A percentile compares a stretch with the other conserved stretches of the same genome.
Conservation (phyloP, 2,329 filamentous ascomycete genomes). For the Colletotrichum musicola region DNA sequence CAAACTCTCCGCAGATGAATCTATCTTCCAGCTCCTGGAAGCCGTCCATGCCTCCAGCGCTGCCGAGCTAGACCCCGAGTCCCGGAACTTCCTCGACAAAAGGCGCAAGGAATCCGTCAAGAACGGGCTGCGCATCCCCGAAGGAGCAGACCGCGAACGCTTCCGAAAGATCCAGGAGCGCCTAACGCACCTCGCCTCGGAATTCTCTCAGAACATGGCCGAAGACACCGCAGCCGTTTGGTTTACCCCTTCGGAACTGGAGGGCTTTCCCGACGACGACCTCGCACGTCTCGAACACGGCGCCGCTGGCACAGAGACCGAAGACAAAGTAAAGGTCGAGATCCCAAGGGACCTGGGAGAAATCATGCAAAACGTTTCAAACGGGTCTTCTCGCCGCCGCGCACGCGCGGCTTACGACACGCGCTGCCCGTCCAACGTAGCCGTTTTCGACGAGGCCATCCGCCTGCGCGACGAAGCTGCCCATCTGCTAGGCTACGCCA, state of each 20-base stretch:
- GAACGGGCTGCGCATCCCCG: constrained; percentile 2
- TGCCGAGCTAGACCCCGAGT: neutral
- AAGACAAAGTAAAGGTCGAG: constrained; percentile 78
- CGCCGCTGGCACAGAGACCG: constrained; percentile 62
- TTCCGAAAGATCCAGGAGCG: constrained; percentile 3
- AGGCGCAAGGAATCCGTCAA: constrained; percentile 7
- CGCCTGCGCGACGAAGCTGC: constrained; percentile 83
- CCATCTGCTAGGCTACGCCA: constrained; percentile 79
- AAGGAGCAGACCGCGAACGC: neutral
- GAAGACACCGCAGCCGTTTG: neutral
- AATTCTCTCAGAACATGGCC: neutral
- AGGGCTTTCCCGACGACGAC: neutral
- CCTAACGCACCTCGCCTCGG: neutral
- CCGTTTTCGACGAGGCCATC: constrained; percentile 81
- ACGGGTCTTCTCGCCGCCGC: constrained; percentile 69
- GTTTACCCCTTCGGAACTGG: neutral
- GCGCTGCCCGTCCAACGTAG: constrained; percentile 57
- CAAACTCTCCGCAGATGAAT: neutral
- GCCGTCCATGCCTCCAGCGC: neutral
- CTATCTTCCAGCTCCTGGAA: constrained; percentile 17
- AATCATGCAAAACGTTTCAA: constrained; percentile 79
- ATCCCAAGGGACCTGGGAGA: constrained; percentile 89
- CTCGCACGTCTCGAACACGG: constrained; percentile 76
- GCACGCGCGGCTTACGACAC: neutral
- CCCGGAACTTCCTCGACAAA: neutral